phyloP scores from a whole-genome alignment of 345 rosid species.

The Euphorbia lathyris region DNA sequence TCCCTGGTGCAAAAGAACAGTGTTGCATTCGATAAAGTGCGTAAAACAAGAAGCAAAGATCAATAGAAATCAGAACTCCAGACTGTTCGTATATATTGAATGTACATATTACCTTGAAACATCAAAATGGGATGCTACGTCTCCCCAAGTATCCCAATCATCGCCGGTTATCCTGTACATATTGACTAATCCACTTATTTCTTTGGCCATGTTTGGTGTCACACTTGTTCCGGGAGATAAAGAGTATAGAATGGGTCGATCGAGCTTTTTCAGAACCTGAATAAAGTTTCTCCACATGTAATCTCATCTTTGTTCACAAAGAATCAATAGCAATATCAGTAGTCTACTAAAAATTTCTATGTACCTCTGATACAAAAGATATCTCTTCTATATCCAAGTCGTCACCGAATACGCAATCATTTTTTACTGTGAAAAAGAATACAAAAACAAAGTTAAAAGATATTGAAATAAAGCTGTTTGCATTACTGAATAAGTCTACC shows the following conservation, averaged over 20 bases:
- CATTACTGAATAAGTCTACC: too few species aligned
- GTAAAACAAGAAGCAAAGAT: slow-evolving; percentile 7
- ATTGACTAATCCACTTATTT: slow-evolving; percentile 57
- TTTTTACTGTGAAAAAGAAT: slow-evolving; percentile 57
- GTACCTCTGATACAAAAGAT: slow-evolving; percentile 63
- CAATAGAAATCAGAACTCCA: slow-evolving; percentile 5
- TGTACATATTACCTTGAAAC: slow-evolving; percentile 54
- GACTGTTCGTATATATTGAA: slow-evolving; percentile 7
- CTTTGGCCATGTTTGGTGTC: slow-evolving; percentile 76
- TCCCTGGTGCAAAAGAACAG: slow-evolving; percentile 47
- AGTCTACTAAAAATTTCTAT: background rate
- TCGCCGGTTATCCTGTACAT: slow-evolving; percentile 92
- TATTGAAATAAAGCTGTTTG: slow-evolving; percentile 8
- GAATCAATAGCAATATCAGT: slow-evolving; percentile 14
- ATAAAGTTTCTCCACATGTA: slow-evolving; percentile 11
- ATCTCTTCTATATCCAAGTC: slow-evolving; percentile 73
- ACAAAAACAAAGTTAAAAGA: slow-evolving; percentile 7
- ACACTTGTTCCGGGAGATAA: slow-evolving; percentile 88
- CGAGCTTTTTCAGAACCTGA: slow-evolving; percentile 69
- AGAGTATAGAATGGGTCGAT: slow-evolving; percentile 75
- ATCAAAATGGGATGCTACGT: slow-evolving; percentile 72
- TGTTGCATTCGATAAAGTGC: background rate
- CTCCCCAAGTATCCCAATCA: slow-evolving; percentile 95
- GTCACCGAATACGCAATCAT: slow-evolving; percentile 80
- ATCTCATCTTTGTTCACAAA: slow-evolving; percentile 11